Conservation (phyloP, 257 asterid species). For the Solanum neorickii region DNA sequence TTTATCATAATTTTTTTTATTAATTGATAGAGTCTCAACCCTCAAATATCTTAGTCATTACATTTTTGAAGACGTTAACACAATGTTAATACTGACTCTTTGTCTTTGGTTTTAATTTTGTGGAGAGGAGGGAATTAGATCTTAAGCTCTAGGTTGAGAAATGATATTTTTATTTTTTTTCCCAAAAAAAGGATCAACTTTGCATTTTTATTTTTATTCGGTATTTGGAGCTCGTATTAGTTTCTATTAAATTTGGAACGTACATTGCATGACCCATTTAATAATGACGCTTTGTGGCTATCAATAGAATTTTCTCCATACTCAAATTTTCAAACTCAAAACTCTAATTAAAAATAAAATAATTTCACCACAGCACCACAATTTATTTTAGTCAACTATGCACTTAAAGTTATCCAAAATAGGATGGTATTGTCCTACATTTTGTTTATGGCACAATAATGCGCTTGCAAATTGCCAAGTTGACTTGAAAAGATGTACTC, state of each 20-base stretch:
- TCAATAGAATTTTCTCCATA: too few species aligned
- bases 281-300: too few species aligned
- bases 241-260: too few species aligned
- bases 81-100: neutral
- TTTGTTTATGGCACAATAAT: neutral
- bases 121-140: neutral
- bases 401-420: neutral
- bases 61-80: too few species aligned
- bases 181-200: neutral
- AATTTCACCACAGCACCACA: accelerated
- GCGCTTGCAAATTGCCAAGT: neutral
- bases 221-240: accelerated
- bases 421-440: neutral
- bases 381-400: neutral
- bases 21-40: too few species aligned
- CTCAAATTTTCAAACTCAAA: accelerated
- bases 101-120: neutral
- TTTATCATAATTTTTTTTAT: too few species aligned
- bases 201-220: too few species aligned
- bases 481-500: neutral
- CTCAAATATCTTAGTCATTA: too few species aligned
- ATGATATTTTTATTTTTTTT: neutral
- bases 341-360: too few species aligned
- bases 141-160: neutral
- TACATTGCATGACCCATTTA: accelerated